Evolutionary conservation across 1,284 basidiomycete genomes (phyloP).

Genomic region (Leccinum pallidistipes): DNA sequence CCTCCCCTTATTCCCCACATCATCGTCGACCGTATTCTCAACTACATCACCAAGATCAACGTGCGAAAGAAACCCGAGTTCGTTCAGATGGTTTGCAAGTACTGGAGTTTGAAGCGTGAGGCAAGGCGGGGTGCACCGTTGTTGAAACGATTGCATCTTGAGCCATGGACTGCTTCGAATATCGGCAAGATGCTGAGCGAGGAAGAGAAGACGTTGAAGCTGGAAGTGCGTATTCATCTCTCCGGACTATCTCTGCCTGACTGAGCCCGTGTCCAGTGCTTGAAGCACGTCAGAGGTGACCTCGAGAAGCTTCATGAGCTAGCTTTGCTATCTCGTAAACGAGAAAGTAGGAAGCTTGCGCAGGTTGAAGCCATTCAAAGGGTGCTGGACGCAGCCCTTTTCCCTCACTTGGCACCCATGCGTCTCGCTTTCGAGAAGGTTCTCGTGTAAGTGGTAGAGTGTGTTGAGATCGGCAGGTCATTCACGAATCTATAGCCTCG

Average conservation of each 20-base stretch:
- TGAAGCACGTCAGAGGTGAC: conserved; percentile 73
- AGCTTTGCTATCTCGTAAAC: conserved; percentile 72
- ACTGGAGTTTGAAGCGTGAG: conserved; percentile 98
- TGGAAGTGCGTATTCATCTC: conserved; percentile 55
- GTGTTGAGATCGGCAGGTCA: not conserved
- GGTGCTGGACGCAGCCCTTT: conserved; percentile 64
- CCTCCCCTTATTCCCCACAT: conserved; percentile 76
- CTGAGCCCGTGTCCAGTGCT: conserved; percentile 47
- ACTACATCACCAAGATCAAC: conserved; percentile 74
- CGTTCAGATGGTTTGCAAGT: conserved; percentile 79
- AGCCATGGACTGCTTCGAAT: conserved; percentile 92
- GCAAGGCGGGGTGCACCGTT: conserved; percentile 90
- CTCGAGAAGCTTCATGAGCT: conserved; percentile 76
- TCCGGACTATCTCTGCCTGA: conserved; percentile 2
- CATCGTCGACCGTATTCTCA: conserved; percentile 73
- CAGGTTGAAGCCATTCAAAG: conserved; percentile 74
- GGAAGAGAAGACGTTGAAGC: conserved; percentile 82
- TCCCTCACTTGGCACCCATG: conserved; percentile 64
- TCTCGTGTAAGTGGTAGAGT: conserved; percentile 51
- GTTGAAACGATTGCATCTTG: conserved; percentile 91
- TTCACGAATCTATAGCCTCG: conserved; percentile 51
- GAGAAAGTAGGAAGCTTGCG: conserved; percentile 82
- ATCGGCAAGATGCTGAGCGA: conserved; percentile 67
- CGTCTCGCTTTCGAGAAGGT: conserved; percentile 72
- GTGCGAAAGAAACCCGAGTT: conserved; percentile 81